Evolutionary conservation across 495 filamentous ascomycete species (phyloP), one percentile per base, ranked within the genome.

Genomic region (Talaromyces trachyspermus): DNA sequence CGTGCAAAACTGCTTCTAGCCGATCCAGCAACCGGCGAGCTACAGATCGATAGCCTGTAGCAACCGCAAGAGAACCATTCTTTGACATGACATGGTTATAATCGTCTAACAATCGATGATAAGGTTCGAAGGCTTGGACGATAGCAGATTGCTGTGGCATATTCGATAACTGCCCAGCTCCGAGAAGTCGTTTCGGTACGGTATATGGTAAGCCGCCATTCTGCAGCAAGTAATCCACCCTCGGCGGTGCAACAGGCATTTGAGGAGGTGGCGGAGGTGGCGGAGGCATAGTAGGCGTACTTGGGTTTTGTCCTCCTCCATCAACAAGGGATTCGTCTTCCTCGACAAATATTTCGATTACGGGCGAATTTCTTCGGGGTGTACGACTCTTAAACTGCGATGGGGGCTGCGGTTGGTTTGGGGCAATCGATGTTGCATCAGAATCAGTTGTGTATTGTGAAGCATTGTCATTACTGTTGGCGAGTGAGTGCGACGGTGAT

Each of bases 11-110:
- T 20, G 86, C 83, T 57, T 95, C 92, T 10, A 99, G 69, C 43
- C 91, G 82, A 58, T 99, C 92, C n/a, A 97, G 75, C 19, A 97
- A 63, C 29, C 89, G 78, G 2, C 94, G 81, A n/a, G 94, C 94
- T 29, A 97, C 84, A 5, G 90, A 95, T 41, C 84, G 80, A 64
- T 97, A 96, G 2, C 94, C 94, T 4, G 94, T 97, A 18, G 92
- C 92, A 0, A 99, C 94, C 5, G 94, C 94, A 12, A 99, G 63
- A 5, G 89, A 95, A 2, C 94, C 94, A 57, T 83, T 88, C 40
- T 82, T 84, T 15, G 69, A 67, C 48, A 97, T 77, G 7, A 99
- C 89, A 6, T 80, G 74, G 41, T 81, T 71, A 58, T 95, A 97
- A 48, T 91, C 84, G 55, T 95, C 87, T 15, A 99, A 70, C 10